phyloP scores from a whole-genome alignment of 495 filamentous ascomycete species.

The Aspergillus biplanus region DNA sequence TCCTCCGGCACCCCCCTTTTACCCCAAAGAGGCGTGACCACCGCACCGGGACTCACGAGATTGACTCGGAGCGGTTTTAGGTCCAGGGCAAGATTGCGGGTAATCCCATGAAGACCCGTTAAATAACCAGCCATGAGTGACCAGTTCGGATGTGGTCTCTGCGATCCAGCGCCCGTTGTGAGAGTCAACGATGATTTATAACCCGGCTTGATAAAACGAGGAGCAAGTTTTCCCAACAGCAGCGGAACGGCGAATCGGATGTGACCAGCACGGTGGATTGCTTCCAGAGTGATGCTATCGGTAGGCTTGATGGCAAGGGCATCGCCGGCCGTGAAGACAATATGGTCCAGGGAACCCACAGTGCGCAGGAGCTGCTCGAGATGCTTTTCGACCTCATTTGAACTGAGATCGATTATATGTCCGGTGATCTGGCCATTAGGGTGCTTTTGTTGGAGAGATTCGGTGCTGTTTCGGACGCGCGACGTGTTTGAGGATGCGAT shows the following conservation, averaged over 20 bases:
- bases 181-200: constrained; percentile 53
- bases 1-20: constrained; percentile 24
- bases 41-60: constrained; percentile 57
- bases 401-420: constrained; percentile 53
- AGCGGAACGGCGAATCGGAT: constrained; percentile 57
- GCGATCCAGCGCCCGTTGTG: constrained; percentile 54
- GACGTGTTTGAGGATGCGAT: constrained; percentile 56
- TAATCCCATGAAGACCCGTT: constrained; percentile 50
- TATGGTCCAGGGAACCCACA: constrained; percentile 56
- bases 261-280: constrained; percentile 45
- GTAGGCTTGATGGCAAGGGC: constrained; percentile 36
- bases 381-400: constrained; percentile 42
- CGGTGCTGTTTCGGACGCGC: constrained; percentile 47
- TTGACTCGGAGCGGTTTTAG: constrained; percentile 67
- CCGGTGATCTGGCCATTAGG: constrained; percentile 41
- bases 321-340: constrained; percentile 64
- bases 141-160: constrained; percentile 56
- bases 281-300: constrained; percentile 42
- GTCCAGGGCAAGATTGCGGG: constrained; percentile 60
- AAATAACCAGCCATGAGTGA: constrained; percentile 45
- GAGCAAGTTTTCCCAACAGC: constrained; percentile 56
- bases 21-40: constrained; percentile 55
- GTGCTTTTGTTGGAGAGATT: constrained; percentile 38
- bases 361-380: constrained; percentile 52
- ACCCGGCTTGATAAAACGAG: constrained; percentile 45